Evolutionary conservation across 2,329 filamentous ascomycete species (phyloP), one percentile per base, ranked within the genome.

Genomic region (Fusarium oxysporum): DNA sequence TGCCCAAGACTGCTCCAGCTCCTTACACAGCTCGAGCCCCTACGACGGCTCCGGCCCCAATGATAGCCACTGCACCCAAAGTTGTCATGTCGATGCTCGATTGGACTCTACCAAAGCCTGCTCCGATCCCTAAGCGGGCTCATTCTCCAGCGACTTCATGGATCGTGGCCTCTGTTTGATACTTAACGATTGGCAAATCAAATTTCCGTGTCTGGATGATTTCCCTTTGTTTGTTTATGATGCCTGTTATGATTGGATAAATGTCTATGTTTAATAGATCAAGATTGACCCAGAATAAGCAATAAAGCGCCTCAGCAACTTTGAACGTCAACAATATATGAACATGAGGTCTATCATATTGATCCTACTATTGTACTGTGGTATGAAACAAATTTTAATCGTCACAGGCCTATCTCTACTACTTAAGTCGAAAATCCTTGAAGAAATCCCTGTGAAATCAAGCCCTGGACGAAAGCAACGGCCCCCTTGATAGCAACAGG

Each of bases 401-500:
- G 23, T 23, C 23, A 23, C 23, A 23, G 23, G 23, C 23, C 23
- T 23, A 23, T 23, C 23, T 23, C 11, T 17, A 30, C 19, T n/a
- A n/a, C 55, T 19, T n/a, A 35, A 23, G 14, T 8, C 7, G n/a
- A 33, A 7, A 30, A 55, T 10, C 14, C n/a, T n/a, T 65, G 10
- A 16, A 75, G 32, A 21, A 38, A 7, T 9, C 73, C 70, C 14
- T 57, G 47, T 25, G 64, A 60, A 45, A 72, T 44, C 41, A 76
- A 44, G 23, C 58, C 45, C 30, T 58, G 55, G 6, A 72, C n/a
- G 62, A 76, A 76, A 17, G 62, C 40, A 62, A 72, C 40, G 28
- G 38, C 25, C 2, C 50, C 63, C 23, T 56, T 70, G 16, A 76
- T 65, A 14, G 73, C 70, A 11, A 74, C 68, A n/a, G 68, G 62